Conservation (phyloP, 495 filamentous ascomycete species). For the Aspergillus sclerotioniger region DNA sequence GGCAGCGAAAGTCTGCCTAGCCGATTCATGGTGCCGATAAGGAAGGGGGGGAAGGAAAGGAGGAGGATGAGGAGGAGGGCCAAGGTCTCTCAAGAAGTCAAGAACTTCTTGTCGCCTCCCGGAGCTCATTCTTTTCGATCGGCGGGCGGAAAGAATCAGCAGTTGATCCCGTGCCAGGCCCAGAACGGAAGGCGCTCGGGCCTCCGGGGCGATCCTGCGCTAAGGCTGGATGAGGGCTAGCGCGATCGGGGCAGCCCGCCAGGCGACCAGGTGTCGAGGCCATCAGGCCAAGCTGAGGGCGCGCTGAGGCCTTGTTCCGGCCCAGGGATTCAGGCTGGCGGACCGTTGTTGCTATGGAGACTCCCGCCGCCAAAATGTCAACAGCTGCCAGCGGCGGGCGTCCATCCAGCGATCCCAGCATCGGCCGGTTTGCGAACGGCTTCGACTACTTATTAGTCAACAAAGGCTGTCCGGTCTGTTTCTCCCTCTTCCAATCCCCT, state of each 20-base stretch:
- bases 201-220: constrained; percentile 21
- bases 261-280: constrained; percentile 21
- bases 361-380: constrained; percentile 35
- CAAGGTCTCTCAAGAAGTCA: neutral
- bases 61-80: constrained; percentile 10
- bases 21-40: constrained; percentile 16
- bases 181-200: constrained; percentile 21
- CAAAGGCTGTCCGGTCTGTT: constrained; percentile 1
- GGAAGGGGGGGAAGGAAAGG: neutral
- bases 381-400: constrained; percentile 18
- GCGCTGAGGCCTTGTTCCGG: neutral
- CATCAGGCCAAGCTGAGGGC: constrained; percentile 14
- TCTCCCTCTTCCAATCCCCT: constrained; percentile 13
- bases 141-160: constrained; percentile 11
- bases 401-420: constrained; percentile 18
- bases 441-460: neutral
- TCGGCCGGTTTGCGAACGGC: neutral
- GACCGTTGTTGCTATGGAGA: constrained; percentile 38
- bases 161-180: constrained; percentile 3
- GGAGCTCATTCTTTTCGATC: neutral
- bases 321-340: constrained; percentile 15
- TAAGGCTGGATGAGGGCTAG: constrained; percentile 27
- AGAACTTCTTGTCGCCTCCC: too few species aligned
- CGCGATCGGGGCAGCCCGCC: constrained; percentile 25
- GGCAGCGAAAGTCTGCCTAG: constrained; percentile 36